Evolutionary conservation across 1,284 basidiomycete species (phyloP), one percentile per base, ranked within the genome.

Genomic region (Melampsora larici-populina): DNA sequence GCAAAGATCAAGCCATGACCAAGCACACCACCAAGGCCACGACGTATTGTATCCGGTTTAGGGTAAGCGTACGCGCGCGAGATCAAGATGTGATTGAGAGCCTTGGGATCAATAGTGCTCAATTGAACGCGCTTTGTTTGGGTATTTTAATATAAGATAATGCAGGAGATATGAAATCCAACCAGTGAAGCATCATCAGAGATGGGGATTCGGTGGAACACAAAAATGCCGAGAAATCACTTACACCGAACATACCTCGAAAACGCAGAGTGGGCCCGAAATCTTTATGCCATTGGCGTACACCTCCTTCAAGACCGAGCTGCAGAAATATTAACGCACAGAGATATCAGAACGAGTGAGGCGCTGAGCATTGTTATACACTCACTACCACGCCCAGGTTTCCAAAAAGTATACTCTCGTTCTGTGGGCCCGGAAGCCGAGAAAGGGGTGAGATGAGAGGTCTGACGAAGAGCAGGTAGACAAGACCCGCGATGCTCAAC

Each of bases 21-120:
- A 0, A 85, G 79, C 33, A 84, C 81, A 55, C 81, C 79, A 7
- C 77, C 87, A 36, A 91, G 84, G 70, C 85, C 85, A 51, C 88
- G 86, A 29, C 88, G 85, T 13, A 90, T 86, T 78, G 89, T 88
- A 62, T 88, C 86, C 0, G 90, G 89, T 81, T 91, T 91, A 24
- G 89, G 89, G 81, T 89, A 91, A 55, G 87, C 86, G 81, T 90
- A 89, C 5, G 88, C 86, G 75, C 87, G 86, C 21, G 85, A 85
- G 68, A 91, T 86, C 24, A 83, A 79, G 70, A 91, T 88, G 79
- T 90, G 86, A 5, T 87, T 85, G 29, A 91, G 83, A 0, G 90
- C 89, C 29, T 85, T 83, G 0, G 87, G 87, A 82, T 91, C 90
- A 51, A 86, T 87, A 18, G 88, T 88, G 83, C 89, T 85, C 70